phyloP scores from a whole-genome alignment of 768 basidiomycete genomes.

The Boletus pseudo-olivaceus region DNA sequence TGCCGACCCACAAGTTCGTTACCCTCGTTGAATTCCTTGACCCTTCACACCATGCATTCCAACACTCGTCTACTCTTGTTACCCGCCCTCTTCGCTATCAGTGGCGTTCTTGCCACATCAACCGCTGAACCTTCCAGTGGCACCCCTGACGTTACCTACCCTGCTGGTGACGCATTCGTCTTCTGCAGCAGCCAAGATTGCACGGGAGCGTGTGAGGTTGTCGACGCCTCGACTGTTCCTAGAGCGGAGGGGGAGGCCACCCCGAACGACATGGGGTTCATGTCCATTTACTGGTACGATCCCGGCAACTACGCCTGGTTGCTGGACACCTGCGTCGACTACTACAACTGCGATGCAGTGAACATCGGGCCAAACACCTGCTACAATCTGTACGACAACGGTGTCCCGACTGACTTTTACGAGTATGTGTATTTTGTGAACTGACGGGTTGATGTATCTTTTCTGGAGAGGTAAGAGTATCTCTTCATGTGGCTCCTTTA shows the following conservation, averaged over 20 bases:
- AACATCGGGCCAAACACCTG: background rate
- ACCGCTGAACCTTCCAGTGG: background rate
- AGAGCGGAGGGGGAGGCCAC: background rate
- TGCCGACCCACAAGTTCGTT: background rate
- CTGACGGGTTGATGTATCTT: background rate
- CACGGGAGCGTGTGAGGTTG: background rate
- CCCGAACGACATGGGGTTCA: background rate
- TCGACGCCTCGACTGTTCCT: background rate
- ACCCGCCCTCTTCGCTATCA: background rate
- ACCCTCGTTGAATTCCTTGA: background rate
- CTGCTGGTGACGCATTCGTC: background rate
- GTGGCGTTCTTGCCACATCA: background rate
- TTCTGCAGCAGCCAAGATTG: background rate
- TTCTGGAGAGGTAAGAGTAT: background rate
- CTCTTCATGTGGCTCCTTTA: background rate
- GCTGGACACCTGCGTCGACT: background rate
- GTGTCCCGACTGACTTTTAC: background rate
- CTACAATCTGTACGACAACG: no score
- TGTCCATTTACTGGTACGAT: background rate
- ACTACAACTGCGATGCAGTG: background rate
- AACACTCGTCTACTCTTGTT: background rate
- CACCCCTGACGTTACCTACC: background rate
- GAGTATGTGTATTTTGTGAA: background rate
- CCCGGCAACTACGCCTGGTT: no score
- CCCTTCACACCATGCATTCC: background rate